Evolutionary conservation across 495 filamentous ascomycete species (phyloP).

Genomic region (Bombardia bombarda): DNA sequence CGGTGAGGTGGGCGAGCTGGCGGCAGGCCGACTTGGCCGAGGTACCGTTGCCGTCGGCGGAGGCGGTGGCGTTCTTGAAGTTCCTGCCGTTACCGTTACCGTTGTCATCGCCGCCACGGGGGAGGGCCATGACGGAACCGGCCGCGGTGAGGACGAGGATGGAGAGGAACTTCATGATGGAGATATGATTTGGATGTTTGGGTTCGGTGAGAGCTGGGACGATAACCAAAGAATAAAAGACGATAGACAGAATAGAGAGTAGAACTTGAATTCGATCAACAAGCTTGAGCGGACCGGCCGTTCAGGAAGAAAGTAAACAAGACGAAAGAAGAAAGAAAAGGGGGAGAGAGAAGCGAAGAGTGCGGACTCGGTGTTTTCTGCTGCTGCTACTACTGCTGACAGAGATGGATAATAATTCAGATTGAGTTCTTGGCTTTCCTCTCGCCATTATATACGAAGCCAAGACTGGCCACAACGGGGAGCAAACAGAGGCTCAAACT

Average conservation of each 20-base stretch:
- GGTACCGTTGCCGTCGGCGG: background rate
- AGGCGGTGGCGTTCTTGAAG: background rate
- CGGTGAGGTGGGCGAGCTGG: constrained; percentile 6
- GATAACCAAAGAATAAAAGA: background rate
- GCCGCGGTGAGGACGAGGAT: constrained; percentile 14
- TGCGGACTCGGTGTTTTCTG: too few relatives aligned
- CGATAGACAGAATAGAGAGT: background rate
- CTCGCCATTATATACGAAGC: too few relatives aligned
- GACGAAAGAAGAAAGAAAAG: background rate
- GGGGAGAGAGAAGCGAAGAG: background rate
- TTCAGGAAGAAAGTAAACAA: background rate
- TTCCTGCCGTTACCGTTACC: background rate
- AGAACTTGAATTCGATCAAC: too few relatives aligned
- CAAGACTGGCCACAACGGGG: too few relatives aligned
- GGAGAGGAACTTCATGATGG: constrained; percentile 14
- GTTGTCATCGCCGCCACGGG: background rate
- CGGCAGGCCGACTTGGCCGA: constrained; percentile 9
- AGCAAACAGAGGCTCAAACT: too few relatives aligned
- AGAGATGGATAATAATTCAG: too few relatives aligned
- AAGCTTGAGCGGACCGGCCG: constrained; percentile 13
- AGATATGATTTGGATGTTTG: background rate
- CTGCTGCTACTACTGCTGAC: too few relatives aligned
- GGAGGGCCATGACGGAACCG: constrained; percentile 5
- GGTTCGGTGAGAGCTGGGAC: background rate
- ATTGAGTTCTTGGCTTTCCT: too few relatives aligned